Conservation (phyloP, 2,329 filamentous ascomycete species). For the Cytospora piceae region DNA sequence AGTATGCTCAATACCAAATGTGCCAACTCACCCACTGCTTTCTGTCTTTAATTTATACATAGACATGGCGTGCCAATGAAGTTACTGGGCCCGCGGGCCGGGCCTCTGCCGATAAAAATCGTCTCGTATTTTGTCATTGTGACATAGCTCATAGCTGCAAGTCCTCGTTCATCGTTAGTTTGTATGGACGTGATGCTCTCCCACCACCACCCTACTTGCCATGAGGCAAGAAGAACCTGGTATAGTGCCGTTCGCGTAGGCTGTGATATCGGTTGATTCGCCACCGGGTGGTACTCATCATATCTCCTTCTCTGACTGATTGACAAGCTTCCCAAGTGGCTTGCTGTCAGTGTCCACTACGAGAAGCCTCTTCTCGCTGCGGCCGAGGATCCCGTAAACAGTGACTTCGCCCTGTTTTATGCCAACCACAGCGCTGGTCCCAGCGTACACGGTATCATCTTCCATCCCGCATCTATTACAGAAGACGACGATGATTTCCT, state of each 20-base stretch:
- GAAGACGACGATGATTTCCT: constrained; percentile 70
- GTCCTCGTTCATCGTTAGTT: too few species aligned
- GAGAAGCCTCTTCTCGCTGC: constrained; percentile 69
- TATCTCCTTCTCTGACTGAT: constrained; percentile 21
- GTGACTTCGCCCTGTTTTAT: constrained; percentile 67
- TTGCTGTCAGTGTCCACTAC: constrained; percentile 64
- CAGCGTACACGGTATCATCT: constrained; percentile 69
- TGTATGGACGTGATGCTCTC: too few species aligned
- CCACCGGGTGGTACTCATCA: constrained; percentile 30
- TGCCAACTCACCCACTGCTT: too few species aligned
- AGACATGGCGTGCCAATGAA: too few species aligned
- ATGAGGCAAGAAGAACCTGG: too few species aligned
- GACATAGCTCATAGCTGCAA: too few species aligned
- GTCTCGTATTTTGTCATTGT: too few species aligned
- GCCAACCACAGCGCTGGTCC: constrained; percentile 72
- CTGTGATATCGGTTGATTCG: constrained; percentile 31
- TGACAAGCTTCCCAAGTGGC: constrained; percentile 51
- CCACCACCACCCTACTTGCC: too few species aligned
- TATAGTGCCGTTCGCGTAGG: neutral
- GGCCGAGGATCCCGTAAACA: constrained; percentile 71
- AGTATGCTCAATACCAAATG: too few species aligned
- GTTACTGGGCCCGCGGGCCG: too few species aligned
- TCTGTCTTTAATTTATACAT: too few species aligned
- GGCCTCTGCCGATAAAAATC: too few species aligned
- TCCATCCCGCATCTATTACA: constrained; percentile 73